Evolutionary conservation across 345 rosid genomes (phyloP).

Genomic region (Isatis tinctoria): DNA sequence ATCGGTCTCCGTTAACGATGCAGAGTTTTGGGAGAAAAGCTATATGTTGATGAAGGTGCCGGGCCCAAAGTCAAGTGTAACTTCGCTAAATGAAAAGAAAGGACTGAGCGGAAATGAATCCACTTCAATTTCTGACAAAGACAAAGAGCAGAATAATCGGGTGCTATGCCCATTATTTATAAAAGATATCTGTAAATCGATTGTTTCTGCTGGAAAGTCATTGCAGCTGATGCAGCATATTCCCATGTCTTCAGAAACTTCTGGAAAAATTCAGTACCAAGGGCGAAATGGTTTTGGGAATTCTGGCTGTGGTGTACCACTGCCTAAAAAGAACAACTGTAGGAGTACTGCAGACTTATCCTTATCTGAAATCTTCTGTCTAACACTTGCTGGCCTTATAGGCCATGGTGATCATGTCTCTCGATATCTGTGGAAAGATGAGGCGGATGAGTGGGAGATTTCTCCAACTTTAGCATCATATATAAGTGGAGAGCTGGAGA

Average conservation of each 20-base stretch:
- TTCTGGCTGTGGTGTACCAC: conserved; percentile 19
- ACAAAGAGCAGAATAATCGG: conserved; percentile 46
- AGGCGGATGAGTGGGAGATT: conserved; percentile 35
- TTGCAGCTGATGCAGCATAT: conserved; percentile 78
- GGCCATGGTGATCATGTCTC: conserved; percentile 72
- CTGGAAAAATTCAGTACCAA: conserved; percentile 32
- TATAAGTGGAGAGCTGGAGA: conserved; percentile 24
- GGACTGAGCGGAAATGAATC: conserved; percentile 44
- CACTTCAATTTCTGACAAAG: conserved; percentile 40
- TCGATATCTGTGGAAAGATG: conserved; percentile 50
- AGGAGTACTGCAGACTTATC: conserved; percentile 54
- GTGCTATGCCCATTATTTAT: conserved; percentile 72
- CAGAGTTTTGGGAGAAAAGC: conserved; percentile 96
- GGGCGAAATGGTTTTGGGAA: conserved; percentile 33
- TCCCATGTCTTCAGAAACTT: conserved; percentile 37
- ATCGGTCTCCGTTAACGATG: conserved; percentile 59
- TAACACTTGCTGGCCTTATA: conserved; percentile 75
- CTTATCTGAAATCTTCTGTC: conserved; percentile 69
- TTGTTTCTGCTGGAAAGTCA: conserved; percentile 96
- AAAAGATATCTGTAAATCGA: conserved; percentile 66
- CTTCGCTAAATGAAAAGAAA: conserved; percentile 42
- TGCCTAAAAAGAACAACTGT: neutral
- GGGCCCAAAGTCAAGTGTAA: conserved; percentile 35
- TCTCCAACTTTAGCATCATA: conserved; percentile 33
- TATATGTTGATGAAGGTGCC: conserved; percentile 52